Base-by-base conservation (phyloP, 1,284 basidiomycete species). In the Albatrellus sp. region DNA sequence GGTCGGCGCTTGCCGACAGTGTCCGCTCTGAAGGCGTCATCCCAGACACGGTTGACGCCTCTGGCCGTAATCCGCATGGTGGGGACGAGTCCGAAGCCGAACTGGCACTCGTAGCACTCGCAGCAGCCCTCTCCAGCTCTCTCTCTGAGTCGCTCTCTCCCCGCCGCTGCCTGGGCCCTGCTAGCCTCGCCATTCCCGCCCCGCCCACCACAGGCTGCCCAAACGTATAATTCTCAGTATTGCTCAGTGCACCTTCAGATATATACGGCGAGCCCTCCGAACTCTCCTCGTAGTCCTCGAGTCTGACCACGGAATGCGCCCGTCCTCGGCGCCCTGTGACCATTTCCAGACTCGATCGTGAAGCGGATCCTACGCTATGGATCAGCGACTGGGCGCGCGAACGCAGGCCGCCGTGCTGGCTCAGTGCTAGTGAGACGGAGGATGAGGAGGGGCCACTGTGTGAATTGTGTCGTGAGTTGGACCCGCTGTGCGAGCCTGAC, bases 141-240 rank as follows among this genome's bases (percentile, higher is more conserved):
- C 50, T 52, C 45, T 49, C 48, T 14, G 44, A 41, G 40, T 40
- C 44, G 42, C 59, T 52, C 50, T 53, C 60, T 5, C 54, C 55
- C 13, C 20, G 20, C 53, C 11, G 48, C 51, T 36, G 31, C 37
- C 16, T 34, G 53, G 20, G 54, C 52, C 52, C 52, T 55, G 47
- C 51, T 53, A 13, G 54, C 11, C 55, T 47, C 19, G 35, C 41
- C 12, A 37, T 45, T 1, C 48, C 49, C 2, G 41, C 44, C 8
- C 50, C 47, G 29, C 56, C 48, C 50, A 50, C 52, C 62, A 56
- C 12, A 73, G 79, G 43, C 40, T 73, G 69, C 7, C 80, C 81
- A 57, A 84, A 84, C 6, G 81, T 84, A 55, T 83, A 69, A 56
- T 81, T 82, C 54, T 82, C 80, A 0, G 65, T 66, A 42, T 68